Conservation (phyloP, 1,284 basidiomycete genomes). For the Cutaneotrichosporon daszewskae region DNA sequence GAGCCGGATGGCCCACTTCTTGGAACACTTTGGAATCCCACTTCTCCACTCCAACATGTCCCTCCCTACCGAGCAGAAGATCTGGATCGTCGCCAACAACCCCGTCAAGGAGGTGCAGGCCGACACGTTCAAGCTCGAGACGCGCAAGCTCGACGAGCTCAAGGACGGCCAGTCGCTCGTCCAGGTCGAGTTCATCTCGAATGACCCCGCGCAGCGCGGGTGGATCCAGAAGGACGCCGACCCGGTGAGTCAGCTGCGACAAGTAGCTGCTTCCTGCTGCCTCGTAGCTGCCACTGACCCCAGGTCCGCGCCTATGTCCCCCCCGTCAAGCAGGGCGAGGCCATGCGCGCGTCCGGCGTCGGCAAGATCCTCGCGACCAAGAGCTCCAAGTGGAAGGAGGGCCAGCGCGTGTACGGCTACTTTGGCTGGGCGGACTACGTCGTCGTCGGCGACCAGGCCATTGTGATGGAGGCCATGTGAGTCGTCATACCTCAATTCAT, state of each 20-base stretch:
- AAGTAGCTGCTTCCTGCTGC: too few relatives aligned
- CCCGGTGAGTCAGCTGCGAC: slow-evolving; percentile 5
- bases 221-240: slow-evolving; percentile 31
- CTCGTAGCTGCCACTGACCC: background rate
- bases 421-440: slow-evolving; percentile 35
- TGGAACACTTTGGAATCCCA: background rate
- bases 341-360: slow-evolving; percentile 21
- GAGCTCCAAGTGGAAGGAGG: slow-evolving; percentile 24
- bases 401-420: slow-evolving; percentile 23
- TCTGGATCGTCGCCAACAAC: slow-evolving; percentile 28
- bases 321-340: slow-evolving; percentile 26
- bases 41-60: slow-evolving; percentile 7
- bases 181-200: slow-evolving; percentile 28
- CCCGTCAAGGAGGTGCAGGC: slow-evolving; percentile 21
- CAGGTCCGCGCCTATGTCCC: slow-evolving; percentile 25
- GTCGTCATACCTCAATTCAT: background rate
- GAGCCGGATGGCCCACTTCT: too few relatives aligned
- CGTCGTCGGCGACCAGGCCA: slow-evolving; percentile 18
- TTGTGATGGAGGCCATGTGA: slow-evolving; percentile 12
- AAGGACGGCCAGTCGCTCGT: slow-evolving; percentile 34
- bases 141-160: slow-evolving; percentile 22
- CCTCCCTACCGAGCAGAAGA: slow-evolving; percentile 18
- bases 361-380: slow-evolving; percentile 26
- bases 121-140: slow-evolving; percentile 28
- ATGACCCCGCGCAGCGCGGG: slow-evolving; percentile 38